A percentile compares a stretch with the other conserved stretches of the same genome.
These are phyloP conservation scores for Raffaelea deltoideospora DNA, from an alignment of 2,329 filamentous ascomycete genomes.

Conservation along the genomic window DNA sequence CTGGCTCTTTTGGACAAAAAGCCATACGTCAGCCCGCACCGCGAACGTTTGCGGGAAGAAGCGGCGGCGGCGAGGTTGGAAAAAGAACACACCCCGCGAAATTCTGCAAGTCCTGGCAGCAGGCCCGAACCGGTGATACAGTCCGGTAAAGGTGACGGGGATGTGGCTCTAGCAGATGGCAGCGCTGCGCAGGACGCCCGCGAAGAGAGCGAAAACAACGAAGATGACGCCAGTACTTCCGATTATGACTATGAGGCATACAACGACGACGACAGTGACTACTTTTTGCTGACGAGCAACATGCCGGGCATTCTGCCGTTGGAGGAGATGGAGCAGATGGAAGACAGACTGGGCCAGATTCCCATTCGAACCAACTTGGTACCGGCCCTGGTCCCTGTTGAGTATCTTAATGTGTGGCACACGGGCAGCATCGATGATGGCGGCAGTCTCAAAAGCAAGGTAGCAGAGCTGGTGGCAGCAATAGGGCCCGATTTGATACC, in stretches of 20 bases:
- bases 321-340: conserved; percentile 34
- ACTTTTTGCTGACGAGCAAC: conserved; percentile 38
- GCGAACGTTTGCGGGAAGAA: conserved; percentile 8
- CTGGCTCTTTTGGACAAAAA: conserved; percentile 35
- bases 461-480: conserved; percentile 53
- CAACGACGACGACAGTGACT: conserved; percentile 12
- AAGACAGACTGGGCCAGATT: conserved; percentile 39
- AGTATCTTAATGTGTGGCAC: conserved; percentile 46
- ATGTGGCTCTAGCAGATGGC: no score
- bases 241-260: conserved; percentile 12
- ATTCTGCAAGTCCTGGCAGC: no score
- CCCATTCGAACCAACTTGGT: conserved; percentile 31
- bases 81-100: conserved; percentile 8
- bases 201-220: conserved; percentile 5
- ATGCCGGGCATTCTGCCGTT: conserved; percentile 53
- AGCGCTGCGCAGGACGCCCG: neutral
- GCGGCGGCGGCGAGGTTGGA: neutral
- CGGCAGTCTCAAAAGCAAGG: conserved; percentile 39
- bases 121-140: no score
- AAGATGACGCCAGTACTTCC: no score
- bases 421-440: conserved; percentile 31
- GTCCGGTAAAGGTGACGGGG: no score
- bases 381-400: conserved; percentile 23
- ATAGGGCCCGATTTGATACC: conserved; percentile 45
- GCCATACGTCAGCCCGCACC: conserved; percentile 37